Base-by-base conservation (phyloP, 345 rosid genomes). In the Citrus medica region DNA sequence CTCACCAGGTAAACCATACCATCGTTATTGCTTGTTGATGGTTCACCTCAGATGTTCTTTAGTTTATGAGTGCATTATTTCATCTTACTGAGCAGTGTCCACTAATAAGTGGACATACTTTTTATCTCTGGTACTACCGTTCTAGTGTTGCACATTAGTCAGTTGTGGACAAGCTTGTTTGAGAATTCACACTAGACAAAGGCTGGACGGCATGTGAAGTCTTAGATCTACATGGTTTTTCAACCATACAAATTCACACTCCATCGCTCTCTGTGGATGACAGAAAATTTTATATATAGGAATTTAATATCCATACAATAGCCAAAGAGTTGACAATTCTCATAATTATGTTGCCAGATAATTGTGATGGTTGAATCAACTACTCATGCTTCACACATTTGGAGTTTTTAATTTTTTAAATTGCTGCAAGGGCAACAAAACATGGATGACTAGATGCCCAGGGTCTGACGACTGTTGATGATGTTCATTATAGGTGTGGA, bases 1-100 rank as follows among this genome's bases (percentile, higher is more conserved):
- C 75, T 84, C 97, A 95, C 81, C 99, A 90, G 98, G 99, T 95
- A 79, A 80, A 68, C 68, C 37, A 38, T 21, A 73, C 61, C 46
- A 65, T 5, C 27, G 1, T 51, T 19, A 30, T 40, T 77, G 63
- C 30, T 48, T 64, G 51, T 68, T 32, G 37, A 69, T 79, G 65
- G 67, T 48, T 75, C 32, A 64, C 21, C 4, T 30, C 14, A 48
- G 13, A 22, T n/a, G 2, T 33, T 53, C 32, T 53, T 35, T 72
- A 21, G 51, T 14, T 46, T 64, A 28, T 22, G 32, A 30, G 55
- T 42, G 12, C 30, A 75, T 48, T 30, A 63, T 62, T 30, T 12
- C 8, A 63, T 19, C 7, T 30, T 30, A 46, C 61, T 4, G 19
- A 22, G 7, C 19, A 6, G 59, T 4, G 9, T 9, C n/a, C 42